Percentiles rank a stretch among this genome's conserved stretches.
These are phyloP conservation scores for Talaromyces piceae DNA, from an alignment of 2,329 filamentous ascomycete species.

Conservation along the genomic window DNA sequence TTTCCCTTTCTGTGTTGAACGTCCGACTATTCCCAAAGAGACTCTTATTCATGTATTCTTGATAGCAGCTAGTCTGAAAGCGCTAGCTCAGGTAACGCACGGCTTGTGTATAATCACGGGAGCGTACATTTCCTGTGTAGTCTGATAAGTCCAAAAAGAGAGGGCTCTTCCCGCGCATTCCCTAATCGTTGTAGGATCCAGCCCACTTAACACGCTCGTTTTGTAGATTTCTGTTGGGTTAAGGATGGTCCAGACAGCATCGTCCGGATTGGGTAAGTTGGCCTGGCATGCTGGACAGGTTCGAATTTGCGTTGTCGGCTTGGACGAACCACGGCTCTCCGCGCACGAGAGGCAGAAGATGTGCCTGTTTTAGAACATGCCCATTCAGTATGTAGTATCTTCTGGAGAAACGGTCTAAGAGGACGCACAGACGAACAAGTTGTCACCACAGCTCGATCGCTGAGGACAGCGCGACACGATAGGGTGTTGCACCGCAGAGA, in stretches of 20 bases:
- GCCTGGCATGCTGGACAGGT: constrained; percentile 71
- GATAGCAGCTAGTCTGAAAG: constrained; percentile 55
- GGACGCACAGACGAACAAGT: constrained; percentile 64
- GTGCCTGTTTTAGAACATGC: constrained; percentile 58
- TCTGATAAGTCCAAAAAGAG: constrained; percentile 47
- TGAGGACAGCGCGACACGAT: constrained; percentile 64
- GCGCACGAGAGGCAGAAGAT: constrained; percentile 78
- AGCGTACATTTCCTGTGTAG: constrained; percentile 67
- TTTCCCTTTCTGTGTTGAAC: constrained; percentile 62
- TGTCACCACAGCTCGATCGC: constrained; percentile 70
- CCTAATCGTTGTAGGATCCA: constrained; percentile 74
- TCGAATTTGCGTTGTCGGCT: constrained; percentile 45
- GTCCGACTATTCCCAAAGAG: constrained; percentile 63
- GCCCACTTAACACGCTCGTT: constrained; percentile 72
- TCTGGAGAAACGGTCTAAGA: too few relatives aligned
- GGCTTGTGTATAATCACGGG: too few relatives aligned
- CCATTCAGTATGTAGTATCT: too few relatives aligned
- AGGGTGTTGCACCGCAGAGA: constrained; percentile 71
- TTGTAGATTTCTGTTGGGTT: constrained; percentile 86
- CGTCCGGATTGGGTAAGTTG: constrained; percentile 62
- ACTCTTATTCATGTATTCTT: constrained; percentile 65
- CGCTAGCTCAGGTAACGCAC: constrained; percentile 8
- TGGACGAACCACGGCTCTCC: constrained; percentile 54
- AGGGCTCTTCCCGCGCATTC: constrained; percentile 40
- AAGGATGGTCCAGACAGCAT: constrained; percentile 63